Evolutionary conservation across 1,284 basidiomycete species (phyloP).

Genomic region (Phellopilus nigrolimitatus): DNA sequence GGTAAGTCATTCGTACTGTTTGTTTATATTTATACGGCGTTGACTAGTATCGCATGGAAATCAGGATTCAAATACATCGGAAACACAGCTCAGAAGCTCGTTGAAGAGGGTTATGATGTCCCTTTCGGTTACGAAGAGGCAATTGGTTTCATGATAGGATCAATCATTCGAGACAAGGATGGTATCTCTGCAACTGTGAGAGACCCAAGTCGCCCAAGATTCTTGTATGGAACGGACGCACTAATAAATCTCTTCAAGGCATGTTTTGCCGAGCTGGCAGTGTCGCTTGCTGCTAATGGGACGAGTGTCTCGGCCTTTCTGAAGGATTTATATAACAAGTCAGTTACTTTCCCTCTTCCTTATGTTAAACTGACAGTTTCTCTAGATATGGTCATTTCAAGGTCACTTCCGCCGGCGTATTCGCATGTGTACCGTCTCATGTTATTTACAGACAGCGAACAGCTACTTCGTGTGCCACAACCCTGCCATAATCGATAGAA

Average conservation of each 20-base stretch:
- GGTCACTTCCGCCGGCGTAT: conserved; percentile 33
- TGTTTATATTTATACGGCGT: background rate
- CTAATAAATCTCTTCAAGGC: conserved; percentile 39
- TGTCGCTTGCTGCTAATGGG: conserved; percentile 44
- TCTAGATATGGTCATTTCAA: conserved; percentile 51
- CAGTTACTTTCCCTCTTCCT: background rate
- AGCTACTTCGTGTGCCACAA: conserved; percentile 76
- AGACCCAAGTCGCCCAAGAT: too few species aligned
- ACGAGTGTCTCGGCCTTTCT: conserved; percentile 54
- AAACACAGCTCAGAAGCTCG: conserved; percentile 67
- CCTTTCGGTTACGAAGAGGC: conserved; percentile 86
- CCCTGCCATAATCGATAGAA: conserved; percentile 53
- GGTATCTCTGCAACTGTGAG: conserved; percentile 72
- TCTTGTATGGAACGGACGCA: too few species aligned
- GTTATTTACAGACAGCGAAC: conserved; percentile 59
- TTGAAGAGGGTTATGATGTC: conserved; percentile 62
- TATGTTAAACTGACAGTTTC: background rate
- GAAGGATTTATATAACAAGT: conserved; percentile 53
- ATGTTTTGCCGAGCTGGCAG: conserved; percentile 63
- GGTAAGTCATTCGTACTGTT: conserved; percentile 37
- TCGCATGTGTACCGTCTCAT: background rate
- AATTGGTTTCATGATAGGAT: conserved; percentile 82
- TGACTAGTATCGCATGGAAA: background rate
- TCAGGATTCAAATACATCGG: conserved; percentile 83
- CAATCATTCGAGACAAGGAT: conserved; percentile 77